Evolutionary conservation across 2,329 filamentous ascomycete genomes (phyloP), one percentile per base, ranked within the genome.

Genomic region (Calycina marina): DNA sequence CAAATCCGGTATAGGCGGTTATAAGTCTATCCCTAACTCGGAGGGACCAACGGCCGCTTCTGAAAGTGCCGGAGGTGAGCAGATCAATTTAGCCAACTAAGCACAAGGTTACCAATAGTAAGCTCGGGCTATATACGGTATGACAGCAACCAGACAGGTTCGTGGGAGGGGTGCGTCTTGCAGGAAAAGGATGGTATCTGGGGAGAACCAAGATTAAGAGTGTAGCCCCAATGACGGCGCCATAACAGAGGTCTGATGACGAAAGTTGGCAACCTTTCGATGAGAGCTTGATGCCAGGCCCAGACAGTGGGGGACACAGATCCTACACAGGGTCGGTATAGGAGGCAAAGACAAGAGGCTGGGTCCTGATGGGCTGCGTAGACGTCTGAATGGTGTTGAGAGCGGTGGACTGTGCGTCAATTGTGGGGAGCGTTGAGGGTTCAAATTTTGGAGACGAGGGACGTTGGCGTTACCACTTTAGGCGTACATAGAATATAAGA

Each of bases 371-470:
- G 30, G 12, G 30, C 17, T 22, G 16, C n/a, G 24, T 28, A 6
- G 28, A 11, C 13, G 34, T 16, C 17, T 27, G 25, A 20, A 30
- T 9, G 20, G 20, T n/a, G 20, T 8, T n/a, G n/a, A 22, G n/a
- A n/a, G 20, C n/a, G 28, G 28, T 28, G 28, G 29, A 38, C 28
- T 37, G 31, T 39, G 26, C 32, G 27, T 30, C 31, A 32, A 30
- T 24, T 18, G 30, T 34, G 36, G 24, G 24, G 25, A 22, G 18
- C 28, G 31, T 28, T 32, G 36, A 17, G 31, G 22, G 27, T 12
- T 34, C 18, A 24, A 37, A 16, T 18, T 43, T 29, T 43, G 40
- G 39, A 41, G 40, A 41, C 40, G 40, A 43, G 31, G n/a, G n/a
- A n/a, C n/a, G n/a, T n/a, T n/a, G n/a, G n/a, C n/a, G n/a, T n/a